Evolutionary conservation across 305 asterid species (phyloP), one percentile per base, ranked within the genome.

Genomic region (Plantago rigida): DNA sequence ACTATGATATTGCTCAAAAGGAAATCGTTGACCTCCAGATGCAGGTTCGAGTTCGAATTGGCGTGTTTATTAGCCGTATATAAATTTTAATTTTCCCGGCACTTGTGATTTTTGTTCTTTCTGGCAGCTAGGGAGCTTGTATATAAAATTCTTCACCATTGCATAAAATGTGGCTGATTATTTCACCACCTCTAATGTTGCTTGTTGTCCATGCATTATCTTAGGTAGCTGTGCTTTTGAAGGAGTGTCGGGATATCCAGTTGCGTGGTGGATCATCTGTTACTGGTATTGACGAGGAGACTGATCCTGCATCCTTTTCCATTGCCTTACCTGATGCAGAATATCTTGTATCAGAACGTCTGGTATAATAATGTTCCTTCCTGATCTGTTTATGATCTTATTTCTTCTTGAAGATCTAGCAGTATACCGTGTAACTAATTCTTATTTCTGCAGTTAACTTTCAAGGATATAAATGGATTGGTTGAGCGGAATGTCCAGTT

Each of bases 221-320:
- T 71, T 71, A 89, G 95, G 92, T 92, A 71, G 75, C 99, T 57
- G 71, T 89, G 51, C 94, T 92, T 55, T 58, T 92, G 62, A 92
- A 89, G 85, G 99, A 92, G 70, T 92, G 99, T 59, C 89, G 91
- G 60, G 97, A 92, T 76, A 79, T 92, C 69, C 99, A 92, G 76
- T 56, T 92, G 70, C 99, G 97, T 19, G 82, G 92, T 79, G 99
- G 99, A 73, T 83, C 86, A 12, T 71, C 67, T 65, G 70, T 72
- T 70, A 73, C 56, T 48, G 72, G 74, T 63, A 42, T 56, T 66
- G 79, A 66, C 56, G 76, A 76, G 60, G 72, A 71, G 62, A 28
- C 71, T 72, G 71, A 65, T 71, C 60, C 81, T 68, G 48, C 56
- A 56, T 47, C 55, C 55, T 47, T 70, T 54, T 56, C 67, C 51